These are phyloP conservation scores for Claviceps fusiformis DNA, from an alignment of 2,329 filamentous ascomycete genomes.

Conservation along the genomic window DNA sequence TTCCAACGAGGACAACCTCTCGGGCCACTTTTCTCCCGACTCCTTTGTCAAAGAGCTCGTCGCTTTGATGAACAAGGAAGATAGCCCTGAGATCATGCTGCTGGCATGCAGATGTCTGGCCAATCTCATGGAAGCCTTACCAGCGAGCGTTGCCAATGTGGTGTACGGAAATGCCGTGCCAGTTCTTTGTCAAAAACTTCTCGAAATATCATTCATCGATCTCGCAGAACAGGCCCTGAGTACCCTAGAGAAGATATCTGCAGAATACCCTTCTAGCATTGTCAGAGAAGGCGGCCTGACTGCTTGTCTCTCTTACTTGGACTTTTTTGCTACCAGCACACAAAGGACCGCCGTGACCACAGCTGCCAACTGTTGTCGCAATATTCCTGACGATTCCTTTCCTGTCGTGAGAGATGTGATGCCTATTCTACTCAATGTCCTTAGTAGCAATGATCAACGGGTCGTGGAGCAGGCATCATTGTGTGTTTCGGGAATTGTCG, in stretches of 20 bases:
- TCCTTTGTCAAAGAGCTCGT: constrained; percentile 93
- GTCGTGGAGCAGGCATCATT: constrained; percentile 94
- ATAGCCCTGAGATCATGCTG: constrained; percentile 95
- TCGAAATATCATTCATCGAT: constrained; percentile 96
- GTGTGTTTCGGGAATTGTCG: constrained; percentile 88
- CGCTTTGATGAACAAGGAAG: constrained; percentile 80
- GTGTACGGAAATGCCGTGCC: constrained; percentile 96
- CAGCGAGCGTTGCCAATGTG: constrained; percentile 83
- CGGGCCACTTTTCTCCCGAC: constrained; percentile 89
- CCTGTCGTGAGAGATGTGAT: constrained; percentile 86
- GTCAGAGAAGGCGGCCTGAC: constrained; percentile 90
- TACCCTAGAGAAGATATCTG: constrained; percentile 92
- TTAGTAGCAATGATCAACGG: constrained; percentile 85
- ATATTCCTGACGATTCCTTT: constrained; percentile 90
- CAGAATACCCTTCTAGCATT: constrained; percentile 89
- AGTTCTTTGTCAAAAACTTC: constrained; percentile 81
- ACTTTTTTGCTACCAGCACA: constrained; percentile 95
- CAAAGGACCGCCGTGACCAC: constrained; percentile 95
- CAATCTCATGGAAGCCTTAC: constrained; percentile 94
- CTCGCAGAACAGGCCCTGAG: constrained; percentile 92
- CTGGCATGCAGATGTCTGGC: constrained; percentile 89
- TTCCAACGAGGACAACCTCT: constrained; percentile 91
- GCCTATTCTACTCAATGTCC: constrained; percentile 82
- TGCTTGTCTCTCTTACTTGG: constrained; percentile 88
- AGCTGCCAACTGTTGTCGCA: constrained; percentile 94